Conservation (phyloP, 768 basidiomycete species). For the Udeniomyces megalosporus region DNA sequence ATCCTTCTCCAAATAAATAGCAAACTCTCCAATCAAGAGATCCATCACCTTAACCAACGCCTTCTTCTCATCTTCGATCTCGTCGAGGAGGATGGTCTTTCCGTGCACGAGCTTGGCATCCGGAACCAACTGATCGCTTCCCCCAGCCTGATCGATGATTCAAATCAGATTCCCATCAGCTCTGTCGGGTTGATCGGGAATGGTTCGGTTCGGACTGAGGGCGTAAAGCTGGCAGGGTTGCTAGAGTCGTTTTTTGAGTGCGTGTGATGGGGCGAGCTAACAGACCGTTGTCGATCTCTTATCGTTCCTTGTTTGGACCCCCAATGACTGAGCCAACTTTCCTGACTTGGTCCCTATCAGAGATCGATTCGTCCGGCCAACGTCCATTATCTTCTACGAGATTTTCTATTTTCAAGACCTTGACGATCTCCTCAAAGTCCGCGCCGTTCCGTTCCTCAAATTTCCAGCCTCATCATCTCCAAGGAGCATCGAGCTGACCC, state of each 20-base stretch:
- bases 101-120: not conserved
- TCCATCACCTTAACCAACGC: not conserved
- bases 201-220: not conserved
- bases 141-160: too few species aligned
- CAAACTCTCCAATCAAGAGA: conserved; percentile 1
- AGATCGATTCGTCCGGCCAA: not conserved
- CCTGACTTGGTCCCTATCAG: not conserved
- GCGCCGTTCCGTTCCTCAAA: not conserved
- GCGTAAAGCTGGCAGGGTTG: not conserved
- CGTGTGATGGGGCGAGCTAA: too few species aligned
- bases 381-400: conserved; percentile 6
- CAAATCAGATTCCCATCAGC: too few species aligned
- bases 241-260: not conserved
- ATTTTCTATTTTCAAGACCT: conserved; percentile 8
- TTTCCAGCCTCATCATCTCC: too few species aligned
- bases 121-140: too few species aligned
- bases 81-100: not conserved
- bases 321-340: too few species aligned
- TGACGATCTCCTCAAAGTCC: conserved; percentile 8
- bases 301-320: not conserved
- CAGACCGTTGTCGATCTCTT: too few species aligned
- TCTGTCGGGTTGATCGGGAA: not conserved
- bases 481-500: too few species aligned
- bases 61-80: not conserved
- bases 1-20: not conserved